Conservation (phyloP, 139 green algal species). For the Zygnema circumcarinatum region DNA sequence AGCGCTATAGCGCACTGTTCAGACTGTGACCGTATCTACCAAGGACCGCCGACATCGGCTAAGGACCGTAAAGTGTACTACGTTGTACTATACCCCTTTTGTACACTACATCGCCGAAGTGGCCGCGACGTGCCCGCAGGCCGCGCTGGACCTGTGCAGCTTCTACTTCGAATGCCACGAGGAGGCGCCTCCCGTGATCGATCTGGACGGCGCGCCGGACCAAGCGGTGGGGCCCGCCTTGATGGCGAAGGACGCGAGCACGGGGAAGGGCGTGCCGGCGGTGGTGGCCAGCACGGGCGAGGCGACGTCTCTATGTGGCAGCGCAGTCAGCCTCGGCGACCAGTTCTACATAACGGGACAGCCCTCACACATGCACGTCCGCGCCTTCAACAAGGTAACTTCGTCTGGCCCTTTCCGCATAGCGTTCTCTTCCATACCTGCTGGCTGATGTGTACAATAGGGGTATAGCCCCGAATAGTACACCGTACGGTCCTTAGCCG, state of each 20-base stretch:
- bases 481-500: no score
- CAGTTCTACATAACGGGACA: constrained; percentile 19
- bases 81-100: no score
- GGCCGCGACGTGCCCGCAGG: not conserved
- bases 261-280: not conserved
- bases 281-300: not conserved
- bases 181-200: not conserved
- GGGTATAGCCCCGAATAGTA: no score
- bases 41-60: no score
- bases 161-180: not conserved
- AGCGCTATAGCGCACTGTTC: no score
- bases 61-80: no score
- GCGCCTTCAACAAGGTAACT: constrained; percentile 31
- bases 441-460: no score
- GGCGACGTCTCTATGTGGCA: not conserved
- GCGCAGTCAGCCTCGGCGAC: not conserved
- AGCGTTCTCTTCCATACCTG: no score
- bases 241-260: not conserved
- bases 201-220: not conserved
- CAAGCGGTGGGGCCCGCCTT: not conserved
- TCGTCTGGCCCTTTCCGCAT: not conserved
- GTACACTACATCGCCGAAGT: not conserved
- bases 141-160: not conserved
- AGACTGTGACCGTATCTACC: no score
- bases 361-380: constrained; percentile 12